Base-by-base conservation (phyloP, 768 basidiomycete genomes). In the Mycena floridula region DNA sequence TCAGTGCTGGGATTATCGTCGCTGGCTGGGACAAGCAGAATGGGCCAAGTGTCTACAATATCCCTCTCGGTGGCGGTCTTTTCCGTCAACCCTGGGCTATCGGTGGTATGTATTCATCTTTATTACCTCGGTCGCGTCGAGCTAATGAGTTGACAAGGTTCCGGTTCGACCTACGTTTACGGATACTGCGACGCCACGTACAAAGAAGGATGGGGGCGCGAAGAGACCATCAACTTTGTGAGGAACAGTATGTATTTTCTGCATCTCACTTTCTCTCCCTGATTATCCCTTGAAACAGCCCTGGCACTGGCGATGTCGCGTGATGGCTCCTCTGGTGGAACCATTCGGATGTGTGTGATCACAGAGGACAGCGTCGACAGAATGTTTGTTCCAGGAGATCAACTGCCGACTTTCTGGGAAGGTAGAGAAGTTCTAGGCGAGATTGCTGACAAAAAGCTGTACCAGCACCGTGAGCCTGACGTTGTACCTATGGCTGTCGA, bases 131-230 rank as follows among this genome's bases (percentile, higher is more conserved):
- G 25, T 22, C 28, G 25, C 18, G 11, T 16, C 18, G 20, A 21
- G 41, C 25, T 47, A 30, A 37, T 54, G n/a, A n/a, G n/a, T n/a
- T n/a, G n/a, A 32, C 16, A 52, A 91, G 88, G 91, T 21, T 95
- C 92, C 41, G 96, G 96, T 7, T 96, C 93, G 27, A 92, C 93
- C 7, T 99, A 98, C 60, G 92, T 98, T 9, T 99, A 98, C 59
- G 96, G 95, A 42, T 98, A 97, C 68, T 98, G 96, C 56, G 96
- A 99, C 62, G 92, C 96, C n/a, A 97, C 93, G 22, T 99, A 87
- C 61, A 68, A 82, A 64, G 94, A 97, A 23, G 90, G 88, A 13
- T 95, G 90, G 93, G 81, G 78, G 6, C 77, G 77, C 53, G 89
- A 92, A 28, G 81, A 97, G 67, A 96, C 93, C 0, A 68, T 99